A percentile compares a stretch with the other conserved stretches of the same genome.
Evolutionary conservation across 352 stramenopile species (phyloP).

Genomic region (Pythium rishiriense): DNA sequence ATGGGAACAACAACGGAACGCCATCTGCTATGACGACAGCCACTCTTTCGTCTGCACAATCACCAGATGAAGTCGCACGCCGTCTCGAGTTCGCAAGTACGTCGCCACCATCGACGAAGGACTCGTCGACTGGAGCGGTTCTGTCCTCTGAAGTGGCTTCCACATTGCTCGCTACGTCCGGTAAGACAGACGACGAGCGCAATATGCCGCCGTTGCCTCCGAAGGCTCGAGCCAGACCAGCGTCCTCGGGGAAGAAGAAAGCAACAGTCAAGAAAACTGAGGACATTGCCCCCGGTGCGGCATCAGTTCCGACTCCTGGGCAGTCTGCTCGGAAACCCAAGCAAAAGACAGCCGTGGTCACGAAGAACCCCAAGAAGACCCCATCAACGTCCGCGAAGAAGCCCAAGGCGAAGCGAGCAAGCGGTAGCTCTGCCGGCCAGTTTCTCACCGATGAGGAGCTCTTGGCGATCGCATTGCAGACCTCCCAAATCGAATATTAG

Average conservation of each 20-base stretch:
- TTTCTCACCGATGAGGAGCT: constrained; percentile 32
- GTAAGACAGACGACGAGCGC: neutral
- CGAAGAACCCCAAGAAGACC: constrained; percentile 7
- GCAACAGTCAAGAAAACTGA: neutral
- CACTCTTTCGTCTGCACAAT: neutral
- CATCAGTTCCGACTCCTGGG: neutral
- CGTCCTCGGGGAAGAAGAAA: constrained; percentile 15
- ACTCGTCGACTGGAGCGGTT: neutral
- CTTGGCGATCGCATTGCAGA: constrained; percentile 27
- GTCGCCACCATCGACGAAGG: constrained; percentile 5
- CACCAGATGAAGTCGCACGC: constrained; percentile 25
- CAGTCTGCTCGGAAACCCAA: constrained; percentile 1
- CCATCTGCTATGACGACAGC: neutral
- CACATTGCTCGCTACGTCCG: neutral
- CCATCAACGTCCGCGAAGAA: constrained; percentile 19
- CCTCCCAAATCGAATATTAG: constrained; percentile 35
- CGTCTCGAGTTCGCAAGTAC: constrained; percentile 23
- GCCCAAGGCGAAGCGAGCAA: constrained; percentile 25
- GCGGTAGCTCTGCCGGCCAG: neutral
- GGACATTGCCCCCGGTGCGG: neutral
- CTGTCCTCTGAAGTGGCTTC: neutral
- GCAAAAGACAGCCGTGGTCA: neutral
- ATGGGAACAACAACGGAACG: neutral
- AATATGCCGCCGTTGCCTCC: constrained; percentile 1
- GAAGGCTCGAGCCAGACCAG: constrained; percentile 7